Percentiles rank a stretch among this genome's conserved stretches.
Conservation (phyloP, 2,329 filamentous ascomycete genomes). For the Ophiocordyceps australis region DNA sequence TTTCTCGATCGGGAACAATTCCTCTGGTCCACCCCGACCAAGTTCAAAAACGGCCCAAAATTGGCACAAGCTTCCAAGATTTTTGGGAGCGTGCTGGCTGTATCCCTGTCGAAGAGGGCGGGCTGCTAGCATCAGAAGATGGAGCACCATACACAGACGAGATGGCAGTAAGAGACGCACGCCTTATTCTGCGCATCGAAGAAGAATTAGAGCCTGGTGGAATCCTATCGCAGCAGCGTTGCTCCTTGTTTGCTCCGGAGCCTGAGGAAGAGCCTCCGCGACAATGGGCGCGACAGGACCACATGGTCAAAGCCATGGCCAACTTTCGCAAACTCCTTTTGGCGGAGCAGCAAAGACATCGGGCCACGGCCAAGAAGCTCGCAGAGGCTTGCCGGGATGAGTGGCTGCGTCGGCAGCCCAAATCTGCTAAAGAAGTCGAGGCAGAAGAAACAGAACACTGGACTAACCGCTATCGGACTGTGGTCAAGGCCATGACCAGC, state of each 20-base stretch:
- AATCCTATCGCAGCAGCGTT: conserved; percentile 50
- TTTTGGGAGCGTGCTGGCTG: conserved; percentile 31
- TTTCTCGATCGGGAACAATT: conserved; percentile 19
- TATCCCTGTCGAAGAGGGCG: conserved; percentile 39
- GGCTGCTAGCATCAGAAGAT: conserved; percentile 35
- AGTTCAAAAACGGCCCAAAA: conserved; percentile 30
- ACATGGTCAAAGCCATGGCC: conserved; percentile 60
- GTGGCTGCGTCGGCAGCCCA: conserved; percentile 57
- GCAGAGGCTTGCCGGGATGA: conserved; percentile 64
- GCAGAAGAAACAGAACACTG: conserved; percentile 55
- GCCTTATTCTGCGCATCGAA: conserved; percentile 49
- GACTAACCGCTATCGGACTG: conserved; percentile 50
- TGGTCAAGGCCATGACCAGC: conserved; percentile 37
- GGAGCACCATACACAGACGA: conserved; percentile 39
- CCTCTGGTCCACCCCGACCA: conserved; percentile 43
- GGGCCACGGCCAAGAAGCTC: conserved; percentile 56
- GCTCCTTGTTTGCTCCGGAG: conserved; percentile 57
- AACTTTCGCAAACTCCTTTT: conserved; percentile 69
- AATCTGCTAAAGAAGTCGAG: conserved; percentile 64
- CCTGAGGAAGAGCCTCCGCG: conserved; percentile 51
- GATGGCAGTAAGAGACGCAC: conserved; percentile 49
- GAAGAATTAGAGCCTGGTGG: conserved; percentile 59
- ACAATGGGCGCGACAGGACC: conserved; percentile 78
- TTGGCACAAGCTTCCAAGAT: conserved; percentile 36
- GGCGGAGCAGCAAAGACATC: conserved; percentile 63